Base-by-base conservation (phyloP, 2,329 filamentous ascomycete genomes). In the Scedosporium apiospermum region DNA sequence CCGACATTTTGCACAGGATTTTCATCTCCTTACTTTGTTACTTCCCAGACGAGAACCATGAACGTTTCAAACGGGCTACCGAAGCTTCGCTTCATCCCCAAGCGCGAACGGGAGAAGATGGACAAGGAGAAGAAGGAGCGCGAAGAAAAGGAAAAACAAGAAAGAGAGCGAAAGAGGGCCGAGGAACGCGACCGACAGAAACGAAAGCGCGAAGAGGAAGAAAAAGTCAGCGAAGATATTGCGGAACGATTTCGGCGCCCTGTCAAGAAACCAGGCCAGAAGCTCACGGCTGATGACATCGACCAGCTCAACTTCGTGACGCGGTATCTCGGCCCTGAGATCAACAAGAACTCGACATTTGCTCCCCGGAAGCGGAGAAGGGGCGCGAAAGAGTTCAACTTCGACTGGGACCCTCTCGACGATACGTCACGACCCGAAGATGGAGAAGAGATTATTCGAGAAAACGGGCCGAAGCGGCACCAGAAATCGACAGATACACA, bases 311-410 rank as follows among this genome's bases (percentile, higher is more conserved):
- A 95, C 64, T 85, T 91, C 65, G 83, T 90, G 64, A 86, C 91
- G 68, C 82, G 91, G 65, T 99, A 99, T 71, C 93, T 98, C 83
- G 95, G 95, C 3, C 89, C 91, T 1, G 91, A 96, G 66, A 86
- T 90, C 61, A 96, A 95, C 67, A 85, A 88, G 66, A 82, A 81
- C 63, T 93, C 89, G 4, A 96, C 84, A 44, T 97, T 98, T 71
- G 96, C 92, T 0, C 93, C 93, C 1, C 91, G 95, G 78, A 99
- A 98, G 82, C 98, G 98, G 80, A 85, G 93, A 63, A 89, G 90
- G 77, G 84, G 93, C 65, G 96, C 92, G 1, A 95, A 91, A 1
- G 93, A 96, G 71, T 99, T 99, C 79, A 99, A 97, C 70, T 99
- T 99, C 69, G 95, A 96, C 69, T 99, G 95, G 95, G 96, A 96